Base-by-base conservation (phyloP, 352 stramenopile species). In the Phytopythium boreale region DNA sequence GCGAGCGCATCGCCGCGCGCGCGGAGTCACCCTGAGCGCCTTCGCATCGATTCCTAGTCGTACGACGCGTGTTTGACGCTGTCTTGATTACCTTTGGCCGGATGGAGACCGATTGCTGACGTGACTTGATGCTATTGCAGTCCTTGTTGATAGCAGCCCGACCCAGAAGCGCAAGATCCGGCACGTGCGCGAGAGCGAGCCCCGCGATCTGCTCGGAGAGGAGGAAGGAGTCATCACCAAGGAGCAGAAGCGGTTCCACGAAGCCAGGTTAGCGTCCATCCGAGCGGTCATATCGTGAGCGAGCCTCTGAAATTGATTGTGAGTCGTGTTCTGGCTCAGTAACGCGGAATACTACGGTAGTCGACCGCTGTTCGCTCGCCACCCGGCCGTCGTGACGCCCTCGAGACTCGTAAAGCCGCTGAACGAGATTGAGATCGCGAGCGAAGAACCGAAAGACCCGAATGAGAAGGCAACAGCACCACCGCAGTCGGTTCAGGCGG, bases 91-190 rank as follows among this genome's bases (percentile, higher is more conserved):
- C 4, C 5, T 19, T 47, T 47, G 52, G 15, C 4, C n/a, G 39
- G 1, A 12, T 46, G 20, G 17, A 17, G 36, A 50, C 37, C 10
- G 56, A 27, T 5, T 9, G 31, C 34, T 55, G 20, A 52, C 26
- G 47, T 17, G 39, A 29, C 3, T 36, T 71, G 5, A 41, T 22
- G 14, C 9, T 34, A 2, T 4, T 64, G 49, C 47, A 74, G 66
- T 83, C 43, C 31, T 75, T 24, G 67, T 77, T 20, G 72, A 80
- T 43, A 84, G 72, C 63, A 90, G 84, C 66, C 81, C 84, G 12
- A 90, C 74, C 31, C 81, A 88, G 55, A 90, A 92, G 67, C 80
- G 84, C 62, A 90, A 90, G 64, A 82, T 89, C 64, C 66, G 79
- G 19, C 67, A 77, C 15, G 56, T 86, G 26, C 74, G 78, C 46